Evolutionary conservation across 352 stramenopile genomes (phyloP).

Genomic region (Pythium phragmitis): DNA sequence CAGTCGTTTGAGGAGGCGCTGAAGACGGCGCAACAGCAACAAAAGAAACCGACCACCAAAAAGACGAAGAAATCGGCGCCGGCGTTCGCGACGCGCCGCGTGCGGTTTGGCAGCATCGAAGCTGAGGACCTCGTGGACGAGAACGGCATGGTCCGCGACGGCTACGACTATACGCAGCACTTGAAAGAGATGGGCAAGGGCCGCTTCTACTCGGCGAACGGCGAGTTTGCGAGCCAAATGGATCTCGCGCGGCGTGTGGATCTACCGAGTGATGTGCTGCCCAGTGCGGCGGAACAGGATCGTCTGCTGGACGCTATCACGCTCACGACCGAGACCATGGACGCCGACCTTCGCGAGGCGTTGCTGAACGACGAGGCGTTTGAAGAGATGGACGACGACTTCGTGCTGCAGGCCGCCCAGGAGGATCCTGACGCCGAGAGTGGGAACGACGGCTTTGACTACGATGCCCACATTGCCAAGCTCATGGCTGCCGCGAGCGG

Average conservation of each 20-base stretch:
- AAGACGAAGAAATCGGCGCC: constrained; percentile 21
- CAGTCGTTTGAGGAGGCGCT: constrained; percentile 9
- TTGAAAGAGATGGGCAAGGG: constrained; percentile 89
- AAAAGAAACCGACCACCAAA: constrained; percentile 10
- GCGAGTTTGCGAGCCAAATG: constrained; percentile 61
- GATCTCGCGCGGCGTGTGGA: constrained; percentile 62
- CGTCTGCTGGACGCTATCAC: constrained; percentile 84
- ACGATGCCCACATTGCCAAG: constrained; percentile 92
- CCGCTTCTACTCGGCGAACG: constrained; percentile 76
- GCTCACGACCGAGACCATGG: constrained; percentile 85
- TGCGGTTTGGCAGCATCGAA: constrained; percentile 62
- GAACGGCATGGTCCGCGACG: constrained; percentile 88
- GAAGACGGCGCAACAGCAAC: constrained; percentile 20
- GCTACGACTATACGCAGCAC: constrained; percentile 93
- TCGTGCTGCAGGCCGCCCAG: constrained; percentile 76
- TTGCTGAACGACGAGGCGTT: constrained; percentile 83
- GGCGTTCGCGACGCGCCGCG: constrained; percentile 55
- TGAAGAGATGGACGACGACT: constrained; percentile 92
- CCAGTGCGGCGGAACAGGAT: constrained; percentile 66
- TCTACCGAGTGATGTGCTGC: constrained; percentile 65
- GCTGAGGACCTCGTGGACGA: constrained; percentile 82
- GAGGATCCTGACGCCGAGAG: constrained; percentile 39
- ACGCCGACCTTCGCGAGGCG: constrained; percentile 80
- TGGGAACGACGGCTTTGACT: constrained; percentile 80
- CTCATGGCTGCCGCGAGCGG: constrained; percentile 85